Conservation (phyloP, 768 basidiomycete genomes). For the Clitopilus passeckerianus region DNA sequence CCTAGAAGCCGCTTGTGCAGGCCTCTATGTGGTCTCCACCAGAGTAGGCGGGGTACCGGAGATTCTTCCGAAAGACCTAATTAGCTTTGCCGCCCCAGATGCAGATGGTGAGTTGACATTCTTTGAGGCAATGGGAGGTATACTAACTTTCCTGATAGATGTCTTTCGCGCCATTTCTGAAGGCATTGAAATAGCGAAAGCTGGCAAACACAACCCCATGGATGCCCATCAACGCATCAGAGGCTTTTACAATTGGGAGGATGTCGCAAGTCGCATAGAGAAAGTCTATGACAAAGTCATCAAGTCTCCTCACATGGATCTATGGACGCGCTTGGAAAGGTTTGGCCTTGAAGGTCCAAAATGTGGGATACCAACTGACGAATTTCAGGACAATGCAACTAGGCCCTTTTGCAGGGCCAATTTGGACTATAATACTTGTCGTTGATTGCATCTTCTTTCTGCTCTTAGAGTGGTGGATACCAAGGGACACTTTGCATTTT, state of each 20-base stretch:
- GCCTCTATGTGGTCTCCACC: slow-evolving; percentile 91
- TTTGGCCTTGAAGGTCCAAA: slow-evolving; percentile 17
- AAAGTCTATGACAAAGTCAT: slow-evolving; percentile 73
- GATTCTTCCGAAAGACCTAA: slow-evolving; percentile 90
- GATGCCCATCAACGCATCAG: slow-evolving; percentile 73
- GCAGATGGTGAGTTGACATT: slow-evolving; percentile 68
- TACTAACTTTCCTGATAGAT: slow-evolving; percentile 45
- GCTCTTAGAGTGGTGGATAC: slow-evolving; percentile 81
- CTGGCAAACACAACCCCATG: slow-evolving; percentile 69
- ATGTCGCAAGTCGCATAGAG: slow-evolving; percentile 79
- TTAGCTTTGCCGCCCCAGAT: slow-evolving; percentile 90
- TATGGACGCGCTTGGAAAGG: slow-evolving; percentile 79
- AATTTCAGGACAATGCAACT: slow-evolving; percentile 62
- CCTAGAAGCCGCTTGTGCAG: slow-evolving; percentile 92
- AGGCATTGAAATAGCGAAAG: slow-evolving; percentile 66
- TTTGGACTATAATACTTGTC: slow-evolving; percentile 82
- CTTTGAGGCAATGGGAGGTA: neutral
- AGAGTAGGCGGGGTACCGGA: slow-evolving; percentile 95
- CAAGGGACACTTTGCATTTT: slow-evolving; percentile 71
- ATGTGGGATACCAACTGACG: neutral
- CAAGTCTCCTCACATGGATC: slow-evolving; percentile 52
- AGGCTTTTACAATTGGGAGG: slow-evolving; percentile 83
- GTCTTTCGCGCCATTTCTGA: slow-evolving; percentile 79
- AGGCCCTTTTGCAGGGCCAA: slow-evolving; percentile 79
- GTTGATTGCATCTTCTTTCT: slow-evolving; percentile 88